phyloP scores from a whole-genome alignment of 208 protist species.

The Leishmania guyanensis region DNA sequence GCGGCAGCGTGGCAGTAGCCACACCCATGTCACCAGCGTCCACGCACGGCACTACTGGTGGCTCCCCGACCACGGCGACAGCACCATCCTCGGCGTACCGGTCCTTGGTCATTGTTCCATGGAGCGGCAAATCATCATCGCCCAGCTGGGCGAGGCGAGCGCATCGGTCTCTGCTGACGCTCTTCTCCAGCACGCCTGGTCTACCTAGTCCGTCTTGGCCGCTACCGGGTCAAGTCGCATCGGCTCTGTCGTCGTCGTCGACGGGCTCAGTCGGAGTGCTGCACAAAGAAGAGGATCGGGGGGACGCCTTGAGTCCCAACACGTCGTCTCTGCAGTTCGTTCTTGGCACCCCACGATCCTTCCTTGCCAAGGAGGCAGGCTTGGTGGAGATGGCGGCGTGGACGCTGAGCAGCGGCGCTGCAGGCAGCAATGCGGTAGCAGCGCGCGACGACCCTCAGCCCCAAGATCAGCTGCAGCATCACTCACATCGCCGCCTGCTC shows the following conservation, averaged over 20 bases:
- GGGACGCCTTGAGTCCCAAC: not conserved
- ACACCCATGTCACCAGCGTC: not conserved
- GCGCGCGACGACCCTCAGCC: not conserved
- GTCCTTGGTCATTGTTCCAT: not conserved
- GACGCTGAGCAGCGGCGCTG: not conserved
- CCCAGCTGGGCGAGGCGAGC: not conserved
- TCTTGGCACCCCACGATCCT: not conserved
- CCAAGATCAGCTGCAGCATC: not conserved
- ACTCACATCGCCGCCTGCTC: not conserved
- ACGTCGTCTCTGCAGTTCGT: not conserved
- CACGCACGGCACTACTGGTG: not conserved
- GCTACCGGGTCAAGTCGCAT: not conserved
- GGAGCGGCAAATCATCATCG: not conserved
- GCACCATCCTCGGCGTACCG: not conserved
- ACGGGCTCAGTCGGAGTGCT: not conserved
- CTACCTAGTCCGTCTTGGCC: not conserved
- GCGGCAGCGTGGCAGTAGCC: not conserved
- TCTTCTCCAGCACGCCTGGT: not conserved
- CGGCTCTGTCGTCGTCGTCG: not conserved
- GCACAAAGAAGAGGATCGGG: not conserved
- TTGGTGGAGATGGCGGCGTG: not conserved
- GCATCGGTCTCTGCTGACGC: not conserved
- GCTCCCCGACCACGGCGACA: not conserved
- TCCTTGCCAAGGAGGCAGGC: not conserved
- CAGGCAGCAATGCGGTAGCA: not conserved